These are phyloP conservation scores for Tripidium arundinaceum DNA, from an alignment of 202 grass and related monocot species.

Conservation along the genomic window DNA sequence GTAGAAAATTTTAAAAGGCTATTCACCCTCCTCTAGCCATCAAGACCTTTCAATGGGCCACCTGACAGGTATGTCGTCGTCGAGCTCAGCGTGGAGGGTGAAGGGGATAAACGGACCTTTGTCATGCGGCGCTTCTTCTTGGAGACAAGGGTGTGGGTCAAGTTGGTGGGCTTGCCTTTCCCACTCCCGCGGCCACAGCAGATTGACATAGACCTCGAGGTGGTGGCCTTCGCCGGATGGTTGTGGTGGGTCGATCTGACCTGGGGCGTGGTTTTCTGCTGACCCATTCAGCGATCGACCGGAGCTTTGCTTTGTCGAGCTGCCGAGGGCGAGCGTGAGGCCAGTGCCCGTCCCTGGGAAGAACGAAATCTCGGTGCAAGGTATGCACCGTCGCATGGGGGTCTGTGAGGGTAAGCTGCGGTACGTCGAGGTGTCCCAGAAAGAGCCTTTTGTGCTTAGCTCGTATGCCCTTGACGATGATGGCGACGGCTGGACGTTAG, in stretches of 20 bases:
- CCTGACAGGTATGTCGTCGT: constrained; percentile 23
- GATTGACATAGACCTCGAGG: background rate
- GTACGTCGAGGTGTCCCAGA: constrained; percentile 19
- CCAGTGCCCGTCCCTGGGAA: background rate
- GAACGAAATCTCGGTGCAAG: background rate
- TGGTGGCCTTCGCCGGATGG: background rate
- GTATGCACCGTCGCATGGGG: background rate
- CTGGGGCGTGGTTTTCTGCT: constrained; percentile 9
- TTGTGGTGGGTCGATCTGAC: constrained; percentile 18
- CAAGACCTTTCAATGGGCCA: too few species aligned
- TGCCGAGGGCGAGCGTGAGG: background rate
- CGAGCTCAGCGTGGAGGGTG: background rate
- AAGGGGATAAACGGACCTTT: background rate
- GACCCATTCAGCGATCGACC: constrained; percentile 16
- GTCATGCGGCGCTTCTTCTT: background rate
- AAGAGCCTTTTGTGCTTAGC: background rate
- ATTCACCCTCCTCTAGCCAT: too few species aligned
- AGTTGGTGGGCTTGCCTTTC: background rate
- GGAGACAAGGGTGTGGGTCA: background rate
- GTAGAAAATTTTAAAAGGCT: too few species aligned
- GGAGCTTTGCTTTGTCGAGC: constrained; percentile 18
- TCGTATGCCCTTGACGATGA: constrained; percentile 3
- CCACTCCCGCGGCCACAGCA: background rate
- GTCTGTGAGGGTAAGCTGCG: constrained; percentile 6
- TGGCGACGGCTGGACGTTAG: background rate